These are phyloP conservation scores for Pyrenochaeta sp. DNA, from an alignment of 2,329 filamentous ascomycete species.

Conservation along the genomic window DNA sequence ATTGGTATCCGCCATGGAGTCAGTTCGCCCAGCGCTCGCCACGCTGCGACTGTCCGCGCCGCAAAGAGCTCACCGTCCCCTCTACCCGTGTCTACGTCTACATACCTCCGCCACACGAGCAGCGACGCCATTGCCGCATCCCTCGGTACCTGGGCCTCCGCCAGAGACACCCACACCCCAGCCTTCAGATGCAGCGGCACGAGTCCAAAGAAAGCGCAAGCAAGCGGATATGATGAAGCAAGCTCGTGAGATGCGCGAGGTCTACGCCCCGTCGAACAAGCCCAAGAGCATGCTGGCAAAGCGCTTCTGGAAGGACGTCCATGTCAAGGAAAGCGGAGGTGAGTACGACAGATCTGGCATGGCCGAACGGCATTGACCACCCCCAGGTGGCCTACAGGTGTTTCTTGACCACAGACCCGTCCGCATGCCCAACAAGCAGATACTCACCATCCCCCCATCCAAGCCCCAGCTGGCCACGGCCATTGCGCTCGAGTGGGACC, in stretches of 20 bases:
- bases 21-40: slow-evolving; percentile 39
- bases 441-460: slow-evolving; percentile 74
- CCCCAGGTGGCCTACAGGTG: slow-evolving; percentile 65
- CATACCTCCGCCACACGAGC: slow-evolving; percentile 54
- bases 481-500: slow-evolving; percentile 93
- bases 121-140: slow-evolving; percentile 65
- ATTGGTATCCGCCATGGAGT: slow-evolving; percentile 31
- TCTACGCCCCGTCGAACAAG: slow-evolving; percentile 48
- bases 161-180: slow-evolving; percentile 64
- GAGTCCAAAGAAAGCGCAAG: slow-evolving; percentile 58
- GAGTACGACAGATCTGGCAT: neutral
- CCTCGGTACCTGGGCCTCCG: slow-evolving; percentile 67
- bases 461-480: slow-evolving; percentile 86
- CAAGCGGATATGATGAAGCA: slow-evolving; percentile 60
- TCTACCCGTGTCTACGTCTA: slow-evolving; percentile 52
- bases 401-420: slow-evolving; percentile 82
- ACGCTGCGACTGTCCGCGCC: slow-evolving; percentile 27
- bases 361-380: neutral
- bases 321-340: slow-evolving; percentile 66
- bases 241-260: slow-evolving; percentile 54
- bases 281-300: slow-evolving; percentile 65
- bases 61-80: slow-evolving; percentile 23
- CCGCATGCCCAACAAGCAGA: slow-evolving; percentile 75
- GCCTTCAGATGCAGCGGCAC: slow-evolving; percentile 57
- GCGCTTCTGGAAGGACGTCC: slow-evolving; percentile 89